Conservation (phyloP, 1,139 yeast genomes). For the Taphrina populina region DNA sequence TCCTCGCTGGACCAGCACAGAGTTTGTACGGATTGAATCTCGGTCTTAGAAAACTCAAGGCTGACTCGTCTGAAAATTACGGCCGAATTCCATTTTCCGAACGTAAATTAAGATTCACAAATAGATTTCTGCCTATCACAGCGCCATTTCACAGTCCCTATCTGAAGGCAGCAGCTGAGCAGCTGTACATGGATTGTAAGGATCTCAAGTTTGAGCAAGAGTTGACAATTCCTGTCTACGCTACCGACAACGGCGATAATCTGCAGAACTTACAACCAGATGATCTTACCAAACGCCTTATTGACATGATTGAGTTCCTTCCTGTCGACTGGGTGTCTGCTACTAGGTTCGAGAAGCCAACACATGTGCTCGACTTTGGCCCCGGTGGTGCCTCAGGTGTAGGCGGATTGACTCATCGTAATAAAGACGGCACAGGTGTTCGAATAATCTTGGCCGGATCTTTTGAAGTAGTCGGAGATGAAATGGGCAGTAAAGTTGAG, state of each 20-base stretch:
- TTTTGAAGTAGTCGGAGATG: conserved; percentile 72
- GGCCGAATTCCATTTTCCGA: conserved; percentile 89
- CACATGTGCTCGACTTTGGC: conserved; percentile 94
- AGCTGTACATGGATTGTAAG: conserved; percentile 57
- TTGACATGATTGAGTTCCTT: conserved; percentile 77
- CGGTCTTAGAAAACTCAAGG: conserved; percentile 88
- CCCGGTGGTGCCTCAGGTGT: conserved; percentile 98
- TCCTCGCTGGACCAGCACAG: conserved; percentile 97
- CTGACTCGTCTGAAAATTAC: conserved; percentile 91
- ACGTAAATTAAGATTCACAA: conserved; percentile 88
- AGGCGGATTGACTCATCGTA: conserved; percentile 92
- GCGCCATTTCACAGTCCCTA: conserved; percentile 96
- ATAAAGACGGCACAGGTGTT: conserved; percentile 97
- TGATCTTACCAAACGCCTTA: conserved; percentile 60
- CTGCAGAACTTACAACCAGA: conserved; percentile 51
- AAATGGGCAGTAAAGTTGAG: conserved; percentile 94
- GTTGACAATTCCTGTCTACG: conserved; percentile 82
- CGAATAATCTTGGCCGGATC: conserved; percentile 93
- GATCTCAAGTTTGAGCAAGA: conserved; percentile 58
- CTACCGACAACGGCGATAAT: conserved; percentile 82
- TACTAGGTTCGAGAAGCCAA: conserved; percentile 64
- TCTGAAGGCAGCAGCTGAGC: conserved; percentile 65
- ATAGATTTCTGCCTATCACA: conserved; percentile 90
- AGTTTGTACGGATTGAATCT: conserved; percentile 95
- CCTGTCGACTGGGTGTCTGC: conserved; percentile 96